Evolutionary conservation across 495 filamentous ascomycete genomes (phyloP).

Genomic region (Lophiotrema nucula): DNA sequence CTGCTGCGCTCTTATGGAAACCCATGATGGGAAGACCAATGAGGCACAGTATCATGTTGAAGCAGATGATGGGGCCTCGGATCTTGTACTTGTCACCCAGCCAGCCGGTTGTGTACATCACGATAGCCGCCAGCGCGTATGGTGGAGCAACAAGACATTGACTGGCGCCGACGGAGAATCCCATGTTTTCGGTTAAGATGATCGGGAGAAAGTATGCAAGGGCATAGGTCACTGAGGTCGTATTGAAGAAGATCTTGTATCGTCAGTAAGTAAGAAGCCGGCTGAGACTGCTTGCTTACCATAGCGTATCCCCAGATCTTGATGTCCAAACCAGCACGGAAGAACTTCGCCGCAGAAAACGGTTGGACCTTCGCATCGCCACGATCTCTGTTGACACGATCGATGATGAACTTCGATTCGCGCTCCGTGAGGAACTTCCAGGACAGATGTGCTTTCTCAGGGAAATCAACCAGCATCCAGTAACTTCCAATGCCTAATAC

Average conservation of each 20-base stretch:
- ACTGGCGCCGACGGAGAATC: constrained; percentile 44
- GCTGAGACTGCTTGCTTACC: constrained; percentile 5
- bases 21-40: constrained; percentile 55
- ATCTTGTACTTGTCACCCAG: constrained; percentile 57
- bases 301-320: constrained; percentile 48
- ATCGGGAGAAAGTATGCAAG: constrained; percentile 54
- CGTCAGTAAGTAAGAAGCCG: too few relatives aligned
- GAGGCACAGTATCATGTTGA: constrained; percentile 52
- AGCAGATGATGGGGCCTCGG: constrained; percentile 57
- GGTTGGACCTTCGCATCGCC: constrained; percentile 39
- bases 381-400: constrained; percentile 43
- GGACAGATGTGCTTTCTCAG: constrained; percentile 36
- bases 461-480: constrained; percentile 37
- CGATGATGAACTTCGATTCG: constrained; percentile 43
- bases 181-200: constrained; percentile 51
- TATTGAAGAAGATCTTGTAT: constrained; percentile 44
- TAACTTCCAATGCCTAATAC: constrained; percentile 41
- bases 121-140: constrained; percentile 42
- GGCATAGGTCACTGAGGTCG: constrained; percentile 50
- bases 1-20: constrained; percentile 49
- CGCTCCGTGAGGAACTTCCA: constrained; percentile 37
- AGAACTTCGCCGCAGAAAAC: constrained; percentile 40
- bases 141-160: constrained; percentile 50
- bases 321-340: constrained; percentile 37
- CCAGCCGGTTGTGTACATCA: constrained; percentile 49